Base-by-base conservation (phyloP, 352 stramenopile genomes). In the Phytophthora aleatoria region DNA sequence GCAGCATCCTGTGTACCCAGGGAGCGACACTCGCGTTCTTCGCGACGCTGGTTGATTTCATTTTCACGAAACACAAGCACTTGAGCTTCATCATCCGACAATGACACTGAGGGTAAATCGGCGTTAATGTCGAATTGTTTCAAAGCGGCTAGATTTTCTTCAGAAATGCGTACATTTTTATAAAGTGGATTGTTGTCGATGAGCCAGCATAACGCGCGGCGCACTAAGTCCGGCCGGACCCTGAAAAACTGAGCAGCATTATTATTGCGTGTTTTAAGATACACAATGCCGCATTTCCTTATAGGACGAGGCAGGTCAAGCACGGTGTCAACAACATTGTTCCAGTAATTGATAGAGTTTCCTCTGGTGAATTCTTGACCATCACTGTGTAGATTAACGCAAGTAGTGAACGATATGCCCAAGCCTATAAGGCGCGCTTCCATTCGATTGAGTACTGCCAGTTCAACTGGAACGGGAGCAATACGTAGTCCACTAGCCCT, bases 321-420 rank as follows among this genome's bases (percentile, higher is more conserved):
- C 12, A 50, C 51, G 3, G 39, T 10, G 11, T 50, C 28, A 9
- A 6, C 5, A 7, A n/a, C 15, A 4, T 33, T 5, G 13, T 60
- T 60, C 52, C 52, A 50, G 26, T 60, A 52, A 6, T 60, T 60
- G 11, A 60, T 10, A 3, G 52, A 11, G 15, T 60, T 60, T 13
- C 52, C 41, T 8, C 52, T 1, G 6, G 52, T 60, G 11, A 51
- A 52, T 24, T 60, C 52, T 15, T 60, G 52, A 7, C 20, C 15
- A 8, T 51, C 42, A 2, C 16, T 4, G 12, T 44, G 33, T 6
- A 60, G 8, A 26, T 44, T 50, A 16, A 60, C 24, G 15, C 52
- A 60, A 3, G 52, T 44, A 15, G 52, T 60, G 36, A 60, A 60
- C 2, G 52, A 60, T 2, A 51, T 7, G 3, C 41, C 30, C 7